Percentiles rank a stretch among this genome's conserved stretches.
Conservation (phyloP, 148 eudicot species). For the Cornus kousa region DNA sequence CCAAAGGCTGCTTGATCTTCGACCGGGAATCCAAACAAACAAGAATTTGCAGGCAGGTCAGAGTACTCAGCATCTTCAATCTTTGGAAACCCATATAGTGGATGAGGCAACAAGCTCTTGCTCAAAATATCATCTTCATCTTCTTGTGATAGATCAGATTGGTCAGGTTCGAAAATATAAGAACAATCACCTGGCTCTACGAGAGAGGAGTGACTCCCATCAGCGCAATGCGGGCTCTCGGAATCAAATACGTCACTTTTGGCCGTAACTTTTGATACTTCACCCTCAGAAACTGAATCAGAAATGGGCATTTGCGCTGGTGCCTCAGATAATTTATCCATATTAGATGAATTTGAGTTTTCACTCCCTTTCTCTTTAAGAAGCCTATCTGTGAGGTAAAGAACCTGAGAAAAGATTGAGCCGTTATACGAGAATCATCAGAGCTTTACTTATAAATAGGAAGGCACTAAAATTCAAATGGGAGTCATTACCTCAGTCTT, state of each 20-base stretch:
- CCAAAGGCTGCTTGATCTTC: constrained; percentile 56
- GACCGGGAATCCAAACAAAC: constrained; percentile 38
- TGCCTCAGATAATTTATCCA: constrained; percentile 16
- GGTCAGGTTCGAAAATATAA: constrained; percentile 49
- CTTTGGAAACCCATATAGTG: constrained; percentile 34
- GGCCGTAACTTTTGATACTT: constrained; percentile 32
- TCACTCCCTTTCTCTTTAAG: constrained; percentile 32
- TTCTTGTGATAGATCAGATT: constrained; percentile 52
- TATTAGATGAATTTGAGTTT: constrained; percentile 16
- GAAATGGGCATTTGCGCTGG: constrained; percentile 21
- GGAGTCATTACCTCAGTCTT: constrained; percentile 50
- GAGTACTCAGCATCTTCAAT: constrained; percentile 31
- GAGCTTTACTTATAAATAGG: neutral
- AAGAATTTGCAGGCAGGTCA: constrained; percentile 32
- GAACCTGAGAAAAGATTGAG: constrained; percentile 36
- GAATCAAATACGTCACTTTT: constrained; percentile 54
- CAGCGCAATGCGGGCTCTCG: constrained; percentile 43
- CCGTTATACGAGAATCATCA: neutral
- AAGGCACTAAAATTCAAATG: neutral
- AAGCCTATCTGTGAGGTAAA: constrained; percentile 48
- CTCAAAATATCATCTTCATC: constrained; percentile 56
- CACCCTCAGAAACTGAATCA: constrained; percentile 39
- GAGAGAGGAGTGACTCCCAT: constrained; percentile 37
- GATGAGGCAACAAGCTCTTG: constrained; percentile 34
- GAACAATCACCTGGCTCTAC: constrained; percentile 52